Conservation (phyloP, 805 yeast genomes). For the Schwanniomyces pseudopolymorphus region DNA sequence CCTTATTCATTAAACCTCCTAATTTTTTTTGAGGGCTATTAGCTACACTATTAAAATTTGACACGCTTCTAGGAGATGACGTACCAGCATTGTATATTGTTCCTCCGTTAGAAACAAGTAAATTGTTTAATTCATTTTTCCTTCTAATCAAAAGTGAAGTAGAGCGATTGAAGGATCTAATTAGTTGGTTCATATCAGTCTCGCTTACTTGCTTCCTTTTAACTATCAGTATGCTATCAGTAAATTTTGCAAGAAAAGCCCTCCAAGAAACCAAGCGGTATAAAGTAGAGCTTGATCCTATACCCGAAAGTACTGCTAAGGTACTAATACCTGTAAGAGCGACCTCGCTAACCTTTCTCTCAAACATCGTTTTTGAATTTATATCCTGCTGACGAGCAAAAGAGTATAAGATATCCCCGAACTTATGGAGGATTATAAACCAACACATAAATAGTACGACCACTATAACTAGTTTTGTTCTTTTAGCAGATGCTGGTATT, state of each 20-base stretch:
- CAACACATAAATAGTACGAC: slow-evolving; percentile 23
- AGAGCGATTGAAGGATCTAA: slow-evolving; percentile 44
- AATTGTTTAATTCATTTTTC: slow-evolving; percentile 25
- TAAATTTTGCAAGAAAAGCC: not conserved
- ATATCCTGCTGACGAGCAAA: slow-evolving; percentile 17
- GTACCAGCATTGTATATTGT: slow-evolving; percentile 22
- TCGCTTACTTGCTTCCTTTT: slow-evolving; percentile 19
- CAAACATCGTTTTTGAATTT: slow-evolving; percentile 28
- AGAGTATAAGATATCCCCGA: slow-evolving; percentile 30
- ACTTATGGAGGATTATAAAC: slow-evolving; percentile 32
- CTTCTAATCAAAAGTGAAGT: slow-evolving; percentile 33
- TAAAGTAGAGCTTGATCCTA: slow-evolving; percentile 51
- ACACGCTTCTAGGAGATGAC: slow-evolving; percentile 9
- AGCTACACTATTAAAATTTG: slow-evolving; percentile 5
- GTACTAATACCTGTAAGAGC: slow-evolving; percentile 51
- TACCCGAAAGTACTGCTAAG: slow-evolving; percentile 50
- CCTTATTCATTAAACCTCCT: slow-evolving; percentile 35
- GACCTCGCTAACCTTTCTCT: slow-evolving; percentile 45
- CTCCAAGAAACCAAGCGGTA: slow-evolving; percentile 20
- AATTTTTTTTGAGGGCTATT: slow-evolving; percentile 17
- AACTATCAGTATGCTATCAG: not conserved
- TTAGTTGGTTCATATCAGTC: slow-evolving; percentile 29
- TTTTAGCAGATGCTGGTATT: slow-evolving; percentile 12
- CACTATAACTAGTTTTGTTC: slow-evolving; percentile 1
- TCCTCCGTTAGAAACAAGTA: slow-evolving; percentile 21